Percentiles rank a stretch among this genome's conserved stretches.
Conservation (phyloP, 2,329 filamentous ascomycete species). For the Verticillium zaregamsianum region DNA sequence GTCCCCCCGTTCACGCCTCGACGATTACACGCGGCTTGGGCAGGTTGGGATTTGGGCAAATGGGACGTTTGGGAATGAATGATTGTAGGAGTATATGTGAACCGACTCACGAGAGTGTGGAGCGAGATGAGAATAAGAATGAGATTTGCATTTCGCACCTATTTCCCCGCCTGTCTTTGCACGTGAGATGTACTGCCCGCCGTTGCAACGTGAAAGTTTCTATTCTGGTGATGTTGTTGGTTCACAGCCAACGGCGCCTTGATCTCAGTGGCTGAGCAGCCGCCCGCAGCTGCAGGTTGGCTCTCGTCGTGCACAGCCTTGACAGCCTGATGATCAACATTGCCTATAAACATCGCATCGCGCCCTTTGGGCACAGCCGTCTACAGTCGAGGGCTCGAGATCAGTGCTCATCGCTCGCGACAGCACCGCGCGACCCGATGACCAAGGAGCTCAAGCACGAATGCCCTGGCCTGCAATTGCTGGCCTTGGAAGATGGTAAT, state of each 20-base stretch:
- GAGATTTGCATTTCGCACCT: background rate
- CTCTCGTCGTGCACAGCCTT: background rate
- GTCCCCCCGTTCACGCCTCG: background rate
- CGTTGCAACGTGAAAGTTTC: too few relatives aligned
- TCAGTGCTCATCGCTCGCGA: background rate
- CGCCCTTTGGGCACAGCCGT: too few relatives aligned
- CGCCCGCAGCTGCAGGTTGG: background rate
- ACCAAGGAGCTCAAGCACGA: background rate
- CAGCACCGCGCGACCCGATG: background rate
- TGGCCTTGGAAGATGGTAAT: background rate
- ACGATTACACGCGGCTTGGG: background rate
- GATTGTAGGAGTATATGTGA: background rate
- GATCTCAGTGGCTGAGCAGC: background rate
- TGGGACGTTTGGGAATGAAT: background rate
- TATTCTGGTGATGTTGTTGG: background rate
- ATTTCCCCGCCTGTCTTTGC: background rate
- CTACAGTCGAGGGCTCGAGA: background rate
- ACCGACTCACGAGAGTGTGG: background rate
- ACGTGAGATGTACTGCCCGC: background rate
- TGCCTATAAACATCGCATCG: too few relatives aligned
- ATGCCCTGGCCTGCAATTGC: background rate
- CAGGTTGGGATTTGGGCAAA: background rate
- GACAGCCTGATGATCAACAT: background rate
- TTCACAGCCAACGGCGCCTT: background rate
- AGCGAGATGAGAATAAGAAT: background rate